Conservation (phyloP, 306 rosid species). For the Fragaria ananassa region DNA sequence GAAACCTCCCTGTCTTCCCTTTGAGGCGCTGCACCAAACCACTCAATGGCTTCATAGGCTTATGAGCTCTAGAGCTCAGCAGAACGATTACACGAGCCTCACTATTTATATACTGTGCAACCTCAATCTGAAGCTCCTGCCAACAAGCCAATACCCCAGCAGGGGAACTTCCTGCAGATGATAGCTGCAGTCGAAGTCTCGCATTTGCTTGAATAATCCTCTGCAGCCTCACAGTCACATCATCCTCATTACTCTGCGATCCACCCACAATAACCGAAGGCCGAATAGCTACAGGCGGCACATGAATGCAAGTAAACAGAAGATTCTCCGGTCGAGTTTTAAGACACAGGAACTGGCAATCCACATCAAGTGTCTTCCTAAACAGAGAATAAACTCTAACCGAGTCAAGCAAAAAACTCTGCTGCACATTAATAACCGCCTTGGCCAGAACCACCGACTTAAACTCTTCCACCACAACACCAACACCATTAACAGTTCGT, state of each 20-base stretch:
- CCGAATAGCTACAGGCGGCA: constrained; percentile 83
- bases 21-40: constrained; percentile 92
- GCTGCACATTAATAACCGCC: constrained; percentile 23
- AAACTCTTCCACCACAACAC: constrained; percentile 41
- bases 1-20: constrained; percentile 91
- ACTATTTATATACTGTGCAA: constrained; percentile 79
- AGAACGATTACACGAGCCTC: constrained; percentile 59
- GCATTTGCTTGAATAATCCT: constrained; percentile 64
- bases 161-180: not conserved
- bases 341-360: constrained; percentile 70
- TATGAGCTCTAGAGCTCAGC: not conserved
- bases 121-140: constrained; percentile 57
- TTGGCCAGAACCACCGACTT: constrained; percentile 53
- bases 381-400: constrained; percentile 54
- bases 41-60: constrained; percentile 45
- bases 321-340: constrained; percentile 75
- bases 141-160: not conserved
- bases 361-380: constrained; percentile 69
- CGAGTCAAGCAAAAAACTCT: constrained; percentile 47
- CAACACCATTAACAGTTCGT: constrained; percentile 38
- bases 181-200: constrained; percentile 39
- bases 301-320: constrained; percentile 52
- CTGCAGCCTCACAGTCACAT: constrained; percentile 76
- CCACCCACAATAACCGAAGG: constrained; percentile 83
- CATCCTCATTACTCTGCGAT: constrained; percentile 81